phyloP scores from a whole-genome alignment of 73 alveolate genomes.

The Paramecium octaurelia region DNA sequence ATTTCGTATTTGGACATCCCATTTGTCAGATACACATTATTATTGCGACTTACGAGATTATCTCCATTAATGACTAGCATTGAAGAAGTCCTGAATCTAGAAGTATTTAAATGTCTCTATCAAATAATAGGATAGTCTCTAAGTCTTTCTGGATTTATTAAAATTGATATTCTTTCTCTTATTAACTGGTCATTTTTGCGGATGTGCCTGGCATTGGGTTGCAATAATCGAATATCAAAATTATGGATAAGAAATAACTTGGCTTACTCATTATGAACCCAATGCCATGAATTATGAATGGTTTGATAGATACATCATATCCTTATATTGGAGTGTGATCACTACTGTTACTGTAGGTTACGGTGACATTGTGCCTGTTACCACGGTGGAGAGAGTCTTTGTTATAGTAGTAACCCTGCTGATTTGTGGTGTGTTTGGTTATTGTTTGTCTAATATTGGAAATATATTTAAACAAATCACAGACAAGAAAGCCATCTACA shows the following conservation, averaged over 20 bases:
- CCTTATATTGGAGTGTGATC: conserved; percentile 80
- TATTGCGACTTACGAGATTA: conserved; percentile 65
- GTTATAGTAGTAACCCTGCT: conserved; percentile 62
- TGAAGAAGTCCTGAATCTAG: conserved; percentile 55
- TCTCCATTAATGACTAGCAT: conserved; percentile 63
- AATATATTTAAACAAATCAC: conserved; percentile 7
- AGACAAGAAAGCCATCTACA: neutral
- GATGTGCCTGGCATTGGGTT: conserved; percentile 62
- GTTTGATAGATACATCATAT: conserved; percentile 65
- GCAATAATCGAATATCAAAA: conserved; percentile 44
- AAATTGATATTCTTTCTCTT: conserved; percentile 43
- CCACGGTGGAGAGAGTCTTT: conserved; percentile 75
- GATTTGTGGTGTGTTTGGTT: conserved; percentile 62
- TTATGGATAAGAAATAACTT: conserved; percentile 24
- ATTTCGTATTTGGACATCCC: conserved; percentile 49
- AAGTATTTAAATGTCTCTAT: conserved; percentile 12
- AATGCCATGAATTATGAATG: conserved; percentile 51
- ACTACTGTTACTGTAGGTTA: conserved; percentile 84
- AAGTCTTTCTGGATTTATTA: conserved; percentile 59
- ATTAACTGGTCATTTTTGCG: conserved; percentile 52
- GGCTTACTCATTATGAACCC: conserved; percentile 34
- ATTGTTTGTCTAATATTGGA: conserved; percentile 52
- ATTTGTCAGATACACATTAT: conserved; percentile 66
- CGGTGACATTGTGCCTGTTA: conserved; percentile 86
- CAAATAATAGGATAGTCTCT: conserved; percentile 56